Evolutionary conservation across 148 eudicot species (phyloP), one percentile per base, ranked within the genome.

Genomic region (Rhododendron ferrugineum): DNA sequence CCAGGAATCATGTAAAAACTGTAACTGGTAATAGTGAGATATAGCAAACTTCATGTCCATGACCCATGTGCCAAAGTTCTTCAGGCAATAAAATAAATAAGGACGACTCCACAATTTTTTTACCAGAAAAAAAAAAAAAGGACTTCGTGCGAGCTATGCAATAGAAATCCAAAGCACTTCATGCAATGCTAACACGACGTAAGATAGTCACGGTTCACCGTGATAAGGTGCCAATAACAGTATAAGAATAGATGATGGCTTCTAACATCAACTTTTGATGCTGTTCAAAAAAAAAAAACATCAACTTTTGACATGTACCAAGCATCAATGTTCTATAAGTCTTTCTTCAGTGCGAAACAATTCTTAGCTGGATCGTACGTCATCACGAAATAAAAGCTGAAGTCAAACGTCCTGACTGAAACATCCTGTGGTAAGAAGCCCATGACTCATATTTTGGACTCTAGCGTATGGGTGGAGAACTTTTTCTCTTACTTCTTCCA

Each of bases 191-290:
- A 40, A 64, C 75, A 37, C 62, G 50, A 42, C 50, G 0, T 4
- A 22, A 4, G 15, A 32, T 13, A 36, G 14, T 11, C 73, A 82
- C 4, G 36, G 54, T 47, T 6, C 6, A 26, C 36, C 18, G 26
- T 40, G 75, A n/a, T 56, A 44, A 11, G 30, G 47, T 26, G 13
- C 54, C 76, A 64, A 7, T 44, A 14, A 26, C 54, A 26, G 4
- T 23, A 15, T 44, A 40, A 42, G 20, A 82, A 66, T 50, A 70
- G 42, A 47, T 23, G 16, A 28, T 66, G 50, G 8, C 22, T 22
- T 47, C 62, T 82, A 70, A n/a, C 37, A 46, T 46, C 77, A 46
- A 66, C 74, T 44, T 82, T 82, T 82, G 11, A n/a, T n/a, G n/a
- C n/a, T n/a, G n/a, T n/a, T n/a, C n/a, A n/a, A n/a, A n/a, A n/a